Percentiles rank a stretch among this genome's conserved stretches.
Evolutionary conservation across 2,329 filamentous ascomycete genomes (phyloP).

Genomic region (Remersonia thermophila): DNA sequence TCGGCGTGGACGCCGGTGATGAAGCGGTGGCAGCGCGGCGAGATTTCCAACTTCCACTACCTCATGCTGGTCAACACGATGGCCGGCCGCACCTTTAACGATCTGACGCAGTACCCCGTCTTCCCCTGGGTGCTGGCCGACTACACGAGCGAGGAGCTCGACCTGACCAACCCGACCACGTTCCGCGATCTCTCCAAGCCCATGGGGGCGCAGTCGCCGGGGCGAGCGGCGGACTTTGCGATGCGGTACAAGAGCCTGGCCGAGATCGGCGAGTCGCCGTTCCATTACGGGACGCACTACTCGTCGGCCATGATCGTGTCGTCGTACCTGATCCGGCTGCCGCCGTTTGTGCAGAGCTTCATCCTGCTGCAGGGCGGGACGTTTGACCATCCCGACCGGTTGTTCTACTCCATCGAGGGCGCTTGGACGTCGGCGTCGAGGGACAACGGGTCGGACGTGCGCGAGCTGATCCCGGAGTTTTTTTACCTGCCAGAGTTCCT

Average conservation of each 20-base stretch:
- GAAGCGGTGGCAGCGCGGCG: constrained; percentile 80
- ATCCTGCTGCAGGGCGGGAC: constrained; percentile 87
- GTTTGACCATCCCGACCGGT: constrained; percentile 88
- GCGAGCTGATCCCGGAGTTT: constrained; percentile 92
- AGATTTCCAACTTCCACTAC: constrained; percentile 98
- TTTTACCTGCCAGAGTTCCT: constrained; percentile 94
- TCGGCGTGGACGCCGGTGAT: constrained; percentile 73
- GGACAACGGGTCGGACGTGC: constrained; percentile 85
- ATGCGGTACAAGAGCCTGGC: constrained; percentile 78
- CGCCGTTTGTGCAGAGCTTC: constrained; percentile 93
- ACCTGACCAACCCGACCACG: constrained; percentile 68
- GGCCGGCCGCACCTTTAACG: constrained; percentile 93
- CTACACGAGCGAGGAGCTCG: constrained; percentile 86
- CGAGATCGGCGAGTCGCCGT: constrained; percentile 85
- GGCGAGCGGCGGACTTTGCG: constrained; percentile 65
- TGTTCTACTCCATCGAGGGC: constrained; percentile 87
- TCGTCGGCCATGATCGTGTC: constrained; percentile 98
- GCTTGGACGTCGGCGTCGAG: constrained; percentile 84
- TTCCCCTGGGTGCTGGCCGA: constrained; percentile 96
- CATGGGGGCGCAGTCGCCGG: constrained; percentile 79
- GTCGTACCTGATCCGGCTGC: constrained; percentile 86
- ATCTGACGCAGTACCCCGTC: constrained; percentile 93
- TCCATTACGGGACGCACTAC: constrained; percentile 97
- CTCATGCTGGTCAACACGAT: constrained; percentile 97
- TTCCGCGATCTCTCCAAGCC: constrained; percentile 91